Evolutionary conservation across 179 eudicot genomes (phyloP).

Genomic region (Pouteria campechiana): DNA sequence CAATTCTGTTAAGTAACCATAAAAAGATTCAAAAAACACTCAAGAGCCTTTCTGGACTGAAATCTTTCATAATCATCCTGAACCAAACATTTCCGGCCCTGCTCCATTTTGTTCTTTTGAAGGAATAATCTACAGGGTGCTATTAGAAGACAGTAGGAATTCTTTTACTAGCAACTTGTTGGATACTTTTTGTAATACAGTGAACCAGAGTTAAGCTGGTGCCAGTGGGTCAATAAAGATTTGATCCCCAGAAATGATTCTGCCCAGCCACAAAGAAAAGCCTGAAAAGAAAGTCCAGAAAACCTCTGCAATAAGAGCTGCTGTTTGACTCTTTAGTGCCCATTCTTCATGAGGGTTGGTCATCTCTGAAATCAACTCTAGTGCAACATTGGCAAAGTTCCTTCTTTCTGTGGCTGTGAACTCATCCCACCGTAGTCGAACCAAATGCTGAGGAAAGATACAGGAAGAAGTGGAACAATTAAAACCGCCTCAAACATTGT

Average conservation of each 20-base stretch:
- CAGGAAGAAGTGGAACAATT: not conserved
- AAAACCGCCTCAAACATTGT: too few species aligned
- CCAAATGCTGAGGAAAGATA: conserved; percentile 60
- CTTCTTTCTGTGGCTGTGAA: conserved; percentile 41
- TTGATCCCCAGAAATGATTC: too few species aligned
- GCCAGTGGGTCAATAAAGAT: too few species aligned
- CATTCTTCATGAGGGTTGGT: conserved; percentile 73
- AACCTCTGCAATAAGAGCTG: conserved; percentile 98
- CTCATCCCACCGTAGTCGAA: conserved; percentile 92
- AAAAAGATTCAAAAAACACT: conserved; percentile 2
- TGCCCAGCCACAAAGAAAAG: not conserved
- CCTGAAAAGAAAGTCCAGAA: not conserved
- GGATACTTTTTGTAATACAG: too few species aligned
- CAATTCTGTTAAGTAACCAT: conserved; percentile 1
- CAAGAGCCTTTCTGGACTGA: too few species aligned
- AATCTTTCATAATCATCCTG: too few species aligned
- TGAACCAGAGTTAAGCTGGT: too few species aligned
- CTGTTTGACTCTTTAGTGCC: conserved; percentile 89
- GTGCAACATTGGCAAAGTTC: conserved; percentile 67
- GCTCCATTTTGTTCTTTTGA: too few species aligned
- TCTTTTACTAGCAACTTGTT: too few species aligned
- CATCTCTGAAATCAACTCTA: conserved; percentile 71
- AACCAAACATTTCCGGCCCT: too few species aligned
- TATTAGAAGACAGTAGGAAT: too few species aligned
- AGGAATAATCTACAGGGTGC: too few species aligned